These are phyloP conservation scores for Vittaforma corneae DNA, from an alignment of 371 early-diverging fungal species.

Conservation along the genomic window DNA sequence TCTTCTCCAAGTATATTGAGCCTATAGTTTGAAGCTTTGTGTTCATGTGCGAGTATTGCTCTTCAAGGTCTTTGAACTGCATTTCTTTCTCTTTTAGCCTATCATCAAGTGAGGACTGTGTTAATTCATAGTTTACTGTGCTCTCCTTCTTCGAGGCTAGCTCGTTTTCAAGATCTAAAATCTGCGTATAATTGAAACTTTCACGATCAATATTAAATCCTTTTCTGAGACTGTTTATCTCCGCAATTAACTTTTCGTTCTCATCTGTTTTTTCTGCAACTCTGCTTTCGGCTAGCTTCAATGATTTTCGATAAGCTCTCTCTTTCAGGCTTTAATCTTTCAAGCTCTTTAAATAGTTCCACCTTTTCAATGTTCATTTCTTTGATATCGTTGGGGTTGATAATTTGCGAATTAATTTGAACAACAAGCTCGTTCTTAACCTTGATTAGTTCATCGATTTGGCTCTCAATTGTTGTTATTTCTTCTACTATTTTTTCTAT, in stretches of 20 bases:
- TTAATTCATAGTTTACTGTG: constrained; percentile 18
- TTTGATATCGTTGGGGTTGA: constrained; percentile 68
- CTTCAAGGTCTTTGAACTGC: constrained; percentile 23
- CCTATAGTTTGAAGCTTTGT: constrained; percentile 41
- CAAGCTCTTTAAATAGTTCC: constrained; percentile 48
- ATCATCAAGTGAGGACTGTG: constrained; percentile 30
- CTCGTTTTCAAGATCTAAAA: constrained; percentile 29
- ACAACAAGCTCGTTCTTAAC: constrained; percentile 56
- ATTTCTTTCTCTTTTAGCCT: constrained; percentile 19
- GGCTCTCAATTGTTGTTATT: constrained; percentile 34
- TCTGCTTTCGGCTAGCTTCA: constrained; percentile 26
- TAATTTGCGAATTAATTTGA: constrained; percentile 64
- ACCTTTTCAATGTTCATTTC: constrained; percentile 66
- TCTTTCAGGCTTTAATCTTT: constrained; percentile 55
- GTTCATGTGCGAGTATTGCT: constrained; percentile 6
- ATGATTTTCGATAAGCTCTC: constrained; percentile 27
- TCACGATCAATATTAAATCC: constrained; percentile 20
- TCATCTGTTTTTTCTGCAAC: constrained; percentile 34
- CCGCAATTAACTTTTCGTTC: constrained; percentile 40
- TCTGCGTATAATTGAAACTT: neutral
- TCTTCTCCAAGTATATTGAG: constrained; percentile 58
- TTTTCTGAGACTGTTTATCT: constrained; percentile 37
- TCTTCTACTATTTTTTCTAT: constrained; percentile 43
- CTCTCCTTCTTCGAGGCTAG: constrained; percentile 16
- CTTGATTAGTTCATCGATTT: constrained; percentile 17